These are phyloP conservation scores for Fusarium algeriense DNA, from an alignment of 2,329 filamentous ascomycete species.

Conservation along the genomic window DNA sequence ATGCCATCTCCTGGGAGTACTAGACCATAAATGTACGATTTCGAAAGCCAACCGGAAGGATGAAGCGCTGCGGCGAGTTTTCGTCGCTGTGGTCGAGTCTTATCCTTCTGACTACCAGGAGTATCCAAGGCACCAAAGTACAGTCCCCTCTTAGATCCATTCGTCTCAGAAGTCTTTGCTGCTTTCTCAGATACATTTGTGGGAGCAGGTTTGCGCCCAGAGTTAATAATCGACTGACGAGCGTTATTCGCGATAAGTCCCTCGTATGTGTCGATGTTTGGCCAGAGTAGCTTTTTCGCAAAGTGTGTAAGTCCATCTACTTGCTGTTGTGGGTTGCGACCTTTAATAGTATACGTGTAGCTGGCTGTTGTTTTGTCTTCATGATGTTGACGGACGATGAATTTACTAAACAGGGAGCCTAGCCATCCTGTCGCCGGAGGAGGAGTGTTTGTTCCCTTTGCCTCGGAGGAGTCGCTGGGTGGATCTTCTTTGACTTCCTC, in stretches of 20 bases:
- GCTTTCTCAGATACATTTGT: constrained; percentile 3
- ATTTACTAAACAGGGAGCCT: constrained; percentile 67
- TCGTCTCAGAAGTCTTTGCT: constrained; percentile 51
- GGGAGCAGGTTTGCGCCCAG: constrained; percentile 49
- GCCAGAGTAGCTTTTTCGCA: constrained; percentile 72
- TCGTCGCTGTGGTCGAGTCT: constrained; percentile 59
- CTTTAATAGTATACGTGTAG: constrained; percentile 63
- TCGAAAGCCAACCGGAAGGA: constrained; percentile 74
- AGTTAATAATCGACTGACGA: constrained; percentile 53
- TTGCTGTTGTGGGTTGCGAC: constrained; percentile 69
- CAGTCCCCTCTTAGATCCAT: constrained; percentile 56
- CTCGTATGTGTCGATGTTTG: constrained; percentile 66
- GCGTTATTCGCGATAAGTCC: constrained; percentile 63
- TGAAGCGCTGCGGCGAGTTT: constrained; percentile 70
- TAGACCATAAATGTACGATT: constrained; percentile 74
- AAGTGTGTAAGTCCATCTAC: constrained; percentile 73
- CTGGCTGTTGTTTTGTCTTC: constrained; percentile 51
- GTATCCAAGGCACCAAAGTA: constrained; percentile 61
- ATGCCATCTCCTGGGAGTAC: constrained; percentile 74
- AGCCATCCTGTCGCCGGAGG: constrained; percentile 60
- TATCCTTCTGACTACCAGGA: constrained; percentile 49
- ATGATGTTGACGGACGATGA: constrained; percentile 59
- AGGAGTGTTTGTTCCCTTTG: constrained; percentile 20
- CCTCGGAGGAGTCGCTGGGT: constrained; percentile 6
- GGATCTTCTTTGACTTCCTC: constrained; percentile 56